Base-by-base conservation (phyloP, 345 rosid species). In the Brassica napus region DNA sequence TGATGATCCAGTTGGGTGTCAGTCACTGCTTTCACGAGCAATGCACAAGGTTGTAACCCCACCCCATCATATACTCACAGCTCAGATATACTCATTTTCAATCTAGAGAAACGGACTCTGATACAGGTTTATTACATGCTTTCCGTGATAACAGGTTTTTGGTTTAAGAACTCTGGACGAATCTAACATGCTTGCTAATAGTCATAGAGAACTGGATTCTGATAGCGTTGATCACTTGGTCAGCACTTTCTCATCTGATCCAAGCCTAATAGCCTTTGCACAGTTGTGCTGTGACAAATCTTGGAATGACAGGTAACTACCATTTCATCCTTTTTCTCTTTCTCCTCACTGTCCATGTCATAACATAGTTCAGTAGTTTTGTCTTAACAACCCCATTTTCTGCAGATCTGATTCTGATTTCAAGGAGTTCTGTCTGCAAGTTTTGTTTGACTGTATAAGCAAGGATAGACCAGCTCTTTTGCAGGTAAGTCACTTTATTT, bases 381-480 rank as follows among this genome's bases (percentile, higher is more conserved):
- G 16, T 42, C 42, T 60, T 44, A 23, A 76, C 64, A 74, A 81
- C 21, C n/a, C 57, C 8, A 79, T 72, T 78, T 65, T 86, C 81
- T 90, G 11, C 52, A 95, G 99, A 86, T 88, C 86, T 37, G 92
- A 89, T 86, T 83, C 69, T 71, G 89, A 95, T 81, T 95, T 95
- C 86, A 96, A 86, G 87, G 98, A 93, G 77, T 95, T 95, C 74
- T 95, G 99, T 82, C 82, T 92, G 78, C 99, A 93, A 90, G 94
- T 95, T 65, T 76, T 95, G 77, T 90, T 91, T 72, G 98, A 95
- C 82, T 93, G 99, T 75, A 87, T 95, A 82, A 91, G 98, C 92
- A 95, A 93, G 82, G 99, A 95, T 80, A 87, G 96, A 77, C 99
- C 99, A 78, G 91, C 96, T 47, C 96, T 95, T 69, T 77, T 95